These are phyloP conservation scores for Polytrichum commune DNA, from an alignment of 225 moss, liverwort and hornwort species.

Conservation along the genomic window DNA sequence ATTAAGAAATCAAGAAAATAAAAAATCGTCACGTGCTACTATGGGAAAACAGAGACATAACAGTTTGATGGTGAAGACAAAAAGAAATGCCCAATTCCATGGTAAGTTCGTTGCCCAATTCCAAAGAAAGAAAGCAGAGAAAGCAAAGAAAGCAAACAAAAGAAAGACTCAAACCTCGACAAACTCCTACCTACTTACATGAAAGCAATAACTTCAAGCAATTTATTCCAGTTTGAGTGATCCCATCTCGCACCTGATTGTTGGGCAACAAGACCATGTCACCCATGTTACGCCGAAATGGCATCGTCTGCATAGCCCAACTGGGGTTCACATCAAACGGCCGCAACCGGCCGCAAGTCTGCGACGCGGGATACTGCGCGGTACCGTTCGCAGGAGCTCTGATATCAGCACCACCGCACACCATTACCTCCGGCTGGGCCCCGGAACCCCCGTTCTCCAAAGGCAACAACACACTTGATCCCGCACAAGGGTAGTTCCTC, in stretches of 20 bases:
- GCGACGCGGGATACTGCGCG: constrained; percentile 47
- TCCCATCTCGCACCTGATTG: constrained; percentile 24
- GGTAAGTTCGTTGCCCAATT: too few relatives aligned
- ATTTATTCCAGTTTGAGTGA: too few relatives aligned
- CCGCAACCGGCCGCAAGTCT: constrained; percentile 40
- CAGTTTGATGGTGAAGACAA: too few relatives aligned
- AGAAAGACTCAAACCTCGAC: too few relatives aligned
- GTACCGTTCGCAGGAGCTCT: constrained; percentile 44
- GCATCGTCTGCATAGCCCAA: constrained; percentile 60
- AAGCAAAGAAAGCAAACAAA: too few relatives aligned
- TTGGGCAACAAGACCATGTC: constrained; percentile 59
- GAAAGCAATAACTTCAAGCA: too few relatives aligned
- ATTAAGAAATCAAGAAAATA: too few relatives aligned
- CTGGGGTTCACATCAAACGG: constrained; percentile 16
- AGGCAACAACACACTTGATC: constrained; percentile 78
- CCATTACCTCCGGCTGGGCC: constrained; percentile 50
- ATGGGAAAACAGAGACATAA: too few relatives aligned
- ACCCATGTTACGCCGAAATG: constrained; percentile 55
- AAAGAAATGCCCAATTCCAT: too few relatives aligned
- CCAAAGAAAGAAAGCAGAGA: too few relatives aligned
- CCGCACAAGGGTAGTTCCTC: constrained; percentile 75
- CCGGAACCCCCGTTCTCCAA: constrained; percentile 23
- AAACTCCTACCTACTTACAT: too few relatives aligned
- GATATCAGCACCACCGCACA: constrained; percentile 60
- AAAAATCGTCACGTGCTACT: too few relatives aligned